phyloP scores from a whole-genome alignment of 495 filamentous ascomycete species.

The Trichoderma gamsii region DNA sequence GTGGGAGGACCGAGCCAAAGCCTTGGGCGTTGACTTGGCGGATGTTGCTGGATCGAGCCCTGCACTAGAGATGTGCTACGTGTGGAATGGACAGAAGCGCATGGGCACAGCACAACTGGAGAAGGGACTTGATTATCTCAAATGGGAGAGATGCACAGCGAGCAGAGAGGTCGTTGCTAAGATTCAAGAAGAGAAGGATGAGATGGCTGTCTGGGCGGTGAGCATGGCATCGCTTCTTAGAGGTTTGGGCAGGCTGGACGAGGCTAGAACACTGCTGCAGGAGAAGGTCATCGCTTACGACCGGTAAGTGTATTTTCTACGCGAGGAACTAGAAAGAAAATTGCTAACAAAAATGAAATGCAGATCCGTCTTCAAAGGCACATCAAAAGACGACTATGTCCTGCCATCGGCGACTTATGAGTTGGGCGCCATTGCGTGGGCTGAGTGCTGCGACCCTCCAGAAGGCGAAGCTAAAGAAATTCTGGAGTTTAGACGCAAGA shows the following conservation, averaged over 20 bases:
- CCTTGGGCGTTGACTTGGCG: constrained; percentile 60
- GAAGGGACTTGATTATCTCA: constrained; percentile 53
- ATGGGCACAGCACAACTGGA: constrained; percentile 64
- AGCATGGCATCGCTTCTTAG: constrained; percentile 63
- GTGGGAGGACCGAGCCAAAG: constrained; percentile 76
- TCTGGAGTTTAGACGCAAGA: constrained; percentile 41
- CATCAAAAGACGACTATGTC: constrained; percentile 74
- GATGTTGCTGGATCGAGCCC: constrained; percentile 84
- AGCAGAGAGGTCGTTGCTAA: constrained; percentile 54
- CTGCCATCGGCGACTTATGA: constrained; percentile 81
- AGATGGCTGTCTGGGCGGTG: constrained; percentile 62
- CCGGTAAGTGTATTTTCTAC: constrained; percentile 31
- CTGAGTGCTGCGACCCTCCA: constrained; percentile 39
- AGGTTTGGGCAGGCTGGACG: constrained; percentile 50
- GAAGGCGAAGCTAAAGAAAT: constrained; percentile 17
- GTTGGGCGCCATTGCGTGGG: constrained; percentile 77
- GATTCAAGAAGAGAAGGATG: constrained; percentile 65
- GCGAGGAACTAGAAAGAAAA: background rate
- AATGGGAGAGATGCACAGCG: constrained; percentile 54
- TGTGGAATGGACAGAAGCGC: constrained; percentile 80
- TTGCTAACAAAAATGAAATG: background rate
- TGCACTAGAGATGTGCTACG: constrained; percentile 88
- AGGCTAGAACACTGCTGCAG: constrained; percentile 59
- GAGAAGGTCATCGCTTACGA: constrained; percentile 58
- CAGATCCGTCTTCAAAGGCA: constrained; percentile 62